Base-by-base conservation (phyloP, 257 asterid species). In the Nicotiana obtusifolia region DNA sequence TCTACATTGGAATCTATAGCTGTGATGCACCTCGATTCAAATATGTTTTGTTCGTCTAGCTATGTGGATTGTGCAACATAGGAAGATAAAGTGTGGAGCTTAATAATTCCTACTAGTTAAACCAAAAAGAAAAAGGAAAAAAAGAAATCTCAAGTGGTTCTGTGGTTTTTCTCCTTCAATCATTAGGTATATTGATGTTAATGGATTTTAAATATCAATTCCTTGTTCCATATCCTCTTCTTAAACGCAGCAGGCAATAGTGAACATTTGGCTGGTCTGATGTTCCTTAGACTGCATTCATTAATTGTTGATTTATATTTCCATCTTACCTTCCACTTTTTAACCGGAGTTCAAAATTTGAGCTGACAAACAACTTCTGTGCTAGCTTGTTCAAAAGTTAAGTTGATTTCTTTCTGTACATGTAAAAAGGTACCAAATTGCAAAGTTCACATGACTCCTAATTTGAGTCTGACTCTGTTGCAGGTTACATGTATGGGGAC, bases 401-500 rank as follows among this genome's bases (percentile, higher is more conserved):
- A 24, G 10, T 5, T 13, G 10, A 26, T 64, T 10, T 64, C 10
- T 4, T 61, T 64, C 30, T 26, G 35, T 22, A 61, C 17, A 61
- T 30, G 67, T 61, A 10, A 11, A 26, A 8, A 26, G 28, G 11
- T 62, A 64, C 24, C 73, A 65, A 28, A 15, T n/a, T 65, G 5
- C 22, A 1, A 14, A 5, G 47, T 30, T 30, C 8, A 5, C 20
- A 22, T 0, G 19, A 33, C 22, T 59, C 82, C 24, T 60, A 5
- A 35, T 47, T 4, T 44, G 64, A 24, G 17, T 47, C 24, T 41
- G 17, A 22, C 10, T 15, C 44, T 49, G 15, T 64, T 80, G 83
- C 61, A 84, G 86, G 86, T 64, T 75, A 60, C 82, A 80, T 57
- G 86, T 84, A 24, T 84, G 86, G 86, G 52, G 81, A 17, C 84